These are phyloP conservation scores for Codiaeum variegatum DNA, from an alignment of 441 rosid genomes.

Conservation along the genomic window DNA sequence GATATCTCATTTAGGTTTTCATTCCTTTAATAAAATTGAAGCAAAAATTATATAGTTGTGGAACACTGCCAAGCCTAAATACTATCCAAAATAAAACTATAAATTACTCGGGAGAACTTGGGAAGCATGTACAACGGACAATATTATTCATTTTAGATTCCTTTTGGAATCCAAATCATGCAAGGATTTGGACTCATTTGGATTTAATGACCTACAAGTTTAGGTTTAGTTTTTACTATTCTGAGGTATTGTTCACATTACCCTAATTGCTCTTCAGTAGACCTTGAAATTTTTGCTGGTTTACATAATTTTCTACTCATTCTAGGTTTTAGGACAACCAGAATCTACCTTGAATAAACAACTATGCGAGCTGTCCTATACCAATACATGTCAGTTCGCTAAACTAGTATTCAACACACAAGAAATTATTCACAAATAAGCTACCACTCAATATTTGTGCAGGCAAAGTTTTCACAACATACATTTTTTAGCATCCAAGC, in stretches of 20 bases:
- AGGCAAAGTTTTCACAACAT: background rate
- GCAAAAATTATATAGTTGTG: background rate
- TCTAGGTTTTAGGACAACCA: background rate
- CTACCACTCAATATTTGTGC: background rate
- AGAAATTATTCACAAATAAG: background rate
- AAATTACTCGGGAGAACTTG: background rate
- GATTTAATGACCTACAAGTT: no score
- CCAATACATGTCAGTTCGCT: background rate
- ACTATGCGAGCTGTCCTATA: background rate
- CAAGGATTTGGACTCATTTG: no score
- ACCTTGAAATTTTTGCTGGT: background rate
- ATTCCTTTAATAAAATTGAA: background rate
- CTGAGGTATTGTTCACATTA: background rate
- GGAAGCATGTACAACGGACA: background rate
- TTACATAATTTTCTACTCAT: background rate
- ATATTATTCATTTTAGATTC: no score
- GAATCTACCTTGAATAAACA: background rate
- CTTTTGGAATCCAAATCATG: no score
- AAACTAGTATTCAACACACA: constrained; percentile 1
- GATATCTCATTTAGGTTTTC: background rate
- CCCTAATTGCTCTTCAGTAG: background rate
- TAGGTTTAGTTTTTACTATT: background rate
- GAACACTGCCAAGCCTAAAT: background rate
- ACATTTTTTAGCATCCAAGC: background rate
- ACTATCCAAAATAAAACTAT: background rate